Conservation (phyloP, 129 eudicot species). For the Centrapalus pauciflorus region DNA sequence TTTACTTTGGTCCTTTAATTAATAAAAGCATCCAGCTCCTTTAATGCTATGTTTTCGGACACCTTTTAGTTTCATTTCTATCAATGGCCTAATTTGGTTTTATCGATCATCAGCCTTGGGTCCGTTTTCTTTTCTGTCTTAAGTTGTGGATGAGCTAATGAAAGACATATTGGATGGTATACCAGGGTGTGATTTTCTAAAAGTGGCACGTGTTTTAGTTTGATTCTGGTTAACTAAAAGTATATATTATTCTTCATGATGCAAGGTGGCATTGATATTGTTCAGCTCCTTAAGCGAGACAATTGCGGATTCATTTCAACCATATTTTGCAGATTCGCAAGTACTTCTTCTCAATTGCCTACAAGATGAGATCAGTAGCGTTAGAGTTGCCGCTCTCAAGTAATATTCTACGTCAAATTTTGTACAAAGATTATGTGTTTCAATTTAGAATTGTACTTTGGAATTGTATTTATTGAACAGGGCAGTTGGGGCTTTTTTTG, state of each 20-base stretch:
- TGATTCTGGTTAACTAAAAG: slow-evolving; percentile 20
- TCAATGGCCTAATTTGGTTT: no score
- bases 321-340: slow-evolving; percentile 70
- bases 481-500: slow-evolving; percentile 94
- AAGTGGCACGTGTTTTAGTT: neutral
- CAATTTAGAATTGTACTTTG: slow-evolving; percentile 2
- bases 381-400: slow-evolving; percentile 95
- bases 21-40: no score
- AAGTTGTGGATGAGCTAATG: no score
- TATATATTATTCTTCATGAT: slow-evolving; percentile 24
- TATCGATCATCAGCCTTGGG: no score
- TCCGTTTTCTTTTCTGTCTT: no score
- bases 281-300: slow-evolving; percentile 91
- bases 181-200: no score
- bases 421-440: neutral
- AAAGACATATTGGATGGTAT: no score
- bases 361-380: slow-evolving; percentile 73
- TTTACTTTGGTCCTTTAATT: no score
- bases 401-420: slow-evolving; percentile 27
- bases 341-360: slow-evolving; percentile 73
- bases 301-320: slow-evolving; percentile 74
- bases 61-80: no score
- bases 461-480: slow-evolving; percentile 34
- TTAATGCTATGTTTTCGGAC: no score
- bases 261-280: slow-evolving; percentile 82